Percentiles rank a stretch among this genome's conserved stretches.
phyloP scores from a whole-genome alignment of 2,329 filamentous ascomycete species.

The Arachnomyces sp. region DNA sequence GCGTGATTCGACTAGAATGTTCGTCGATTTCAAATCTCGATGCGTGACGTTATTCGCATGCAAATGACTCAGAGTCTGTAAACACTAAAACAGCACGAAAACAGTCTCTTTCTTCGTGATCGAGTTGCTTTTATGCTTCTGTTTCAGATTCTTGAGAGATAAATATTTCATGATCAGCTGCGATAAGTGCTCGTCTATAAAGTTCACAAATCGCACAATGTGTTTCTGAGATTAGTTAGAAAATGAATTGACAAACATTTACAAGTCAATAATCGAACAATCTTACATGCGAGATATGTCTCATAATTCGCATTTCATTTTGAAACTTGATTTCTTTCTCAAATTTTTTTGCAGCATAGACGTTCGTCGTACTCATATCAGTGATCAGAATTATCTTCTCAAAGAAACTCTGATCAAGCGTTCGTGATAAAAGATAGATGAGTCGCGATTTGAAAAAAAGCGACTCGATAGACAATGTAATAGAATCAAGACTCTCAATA shows the following conservation, averaged over 20 bases:
- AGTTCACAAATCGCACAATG: conserved; percentile 2
- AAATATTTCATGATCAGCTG: conserved; percentile 3
- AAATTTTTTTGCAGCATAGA: conserved; percentile 1
- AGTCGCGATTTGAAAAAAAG: neutral
- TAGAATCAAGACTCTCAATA: neutral
- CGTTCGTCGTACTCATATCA: neutral
- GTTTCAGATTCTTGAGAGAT: neutral
- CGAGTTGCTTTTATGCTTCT: neutral
- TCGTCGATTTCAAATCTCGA: no score
- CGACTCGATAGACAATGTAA: neutral
- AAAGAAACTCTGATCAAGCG: neutral
- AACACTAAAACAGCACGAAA: no score
- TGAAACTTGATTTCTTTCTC: neutral
- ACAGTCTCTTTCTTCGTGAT: no score
- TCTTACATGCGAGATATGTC: no score
- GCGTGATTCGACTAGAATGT: no score
- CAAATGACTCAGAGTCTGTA: no score
- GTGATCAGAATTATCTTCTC: neutral
- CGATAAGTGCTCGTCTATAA: neutral
- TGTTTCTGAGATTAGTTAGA: neutral
- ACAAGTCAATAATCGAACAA: no score
- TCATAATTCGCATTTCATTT: no score
- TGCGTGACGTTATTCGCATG: no score
- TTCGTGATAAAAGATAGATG: neutral
- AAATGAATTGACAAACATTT: neutral